These are phyloP conservation scores for Plasmodium knowlesi DNA, from an alignment of 169 alveolate genomes.

Conservation along the genomic window DNA sequence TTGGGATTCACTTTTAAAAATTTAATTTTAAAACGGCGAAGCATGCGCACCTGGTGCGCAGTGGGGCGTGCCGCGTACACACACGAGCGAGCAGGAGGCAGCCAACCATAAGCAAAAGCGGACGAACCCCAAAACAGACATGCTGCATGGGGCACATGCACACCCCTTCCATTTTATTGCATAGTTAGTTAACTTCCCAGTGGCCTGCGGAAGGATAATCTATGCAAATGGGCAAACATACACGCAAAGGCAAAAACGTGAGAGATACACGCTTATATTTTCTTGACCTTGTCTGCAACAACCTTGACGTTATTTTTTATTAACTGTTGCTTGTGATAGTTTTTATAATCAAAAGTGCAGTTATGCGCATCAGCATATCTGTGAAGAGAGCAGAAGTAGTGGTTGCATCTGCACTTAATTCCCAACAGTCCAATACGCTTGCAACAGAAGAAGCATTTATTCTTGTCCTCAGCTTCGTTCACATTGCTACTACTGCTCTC, in stretches of 20 bases:
- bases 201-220: not conserved
- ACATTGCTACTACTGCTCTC: not conserved
- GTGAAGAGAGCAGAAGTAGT: conserved; percentile 92
- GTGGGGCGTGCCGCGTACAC: not conserved
- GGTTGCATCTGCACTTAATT: conserved; percentile 93
- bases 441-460: conserved; percentile 91
- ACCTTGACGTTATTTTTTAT: conserved; percentile 89
- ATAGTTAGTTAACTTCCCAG: not conserved
- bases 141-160: not conserved
- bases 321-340: conserved; percentile 89
- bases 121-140: not conserved
- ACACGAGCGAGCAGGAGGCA: too few species aligned
- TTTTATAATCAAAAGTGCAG: conserved; percentile 93
- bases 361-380: conserved; percentile 94
- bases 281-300: conserved; percentile 92
- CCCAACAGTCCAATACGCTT: conserved; percentile 93
- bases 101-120: too few species aligned
- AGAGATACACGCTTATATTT: conserved; percentile 78
- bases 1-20: conserved; percentile 14
- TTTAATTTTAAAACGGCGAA: conserved; percentile 46
- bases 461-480: conserved; percentile 66
- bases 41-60: not conserved
- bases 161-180: not conserved
- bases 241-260: not conserved
- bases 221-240: too few species aligned